Evolutionary conservation across 1,284 basidiomycete species (phyloP), one percentile per base, ranked within the genome.

Genomic region (Mycocalia duriaeana): DNA sequence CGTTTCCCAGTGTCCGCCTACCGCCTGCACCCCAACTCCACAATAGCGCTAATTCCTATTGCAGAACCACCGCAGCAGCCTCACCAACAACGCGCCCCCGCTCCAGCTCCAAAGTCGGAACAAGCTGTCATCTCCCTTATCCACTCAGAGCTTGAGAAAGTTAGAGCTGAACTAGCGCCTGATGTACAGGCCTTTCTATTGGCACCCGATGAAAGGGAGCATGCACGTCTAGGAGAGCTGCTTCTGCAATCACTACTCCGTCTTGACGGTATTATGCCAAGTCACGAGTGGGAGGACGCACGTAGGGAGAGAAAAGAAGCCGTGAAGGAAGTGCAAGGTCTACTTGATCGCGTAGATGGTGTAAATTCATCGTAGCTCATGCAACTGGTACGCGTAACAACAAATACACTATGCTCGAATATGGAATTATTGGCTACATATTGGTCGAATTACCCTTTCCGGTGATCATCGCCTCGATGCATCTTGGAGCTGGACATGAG

Each of bases 221-320:
- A 86, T 53, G 61, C 68, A 9, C 75, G 84, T 8, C 64, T 90
- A 39, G 81, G 77, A 18, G 88, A 90, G 64, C 65, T 88, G 45
- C 72, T 93, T 22, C 71, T 92, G 22, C 90, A 92, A 63, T 74
- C 79, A 13, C 70, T 93, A 20, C 73, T 93, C 6, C 77, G 86
- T 35, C 69, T 93, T 23, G 90, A 93, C 58, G 82, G 82, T 44
- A 73, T 91, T 57, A 66, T 68, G 25, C 70, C 83, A 22, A 81
- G 87, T 43, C 73, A 77, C 25, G 75, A 79, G 44, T 91, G 88
- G 85, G 74, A 78, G 16, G 71, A 79, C 4, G 89, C 89, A 16
- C 71, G 90, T 51, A 67, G 69, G 50, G 77, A 85, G 59, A 71
- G 89, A 49, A 92, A 91, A 65, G 77, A 73, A 34, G 89, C 85